Conservation (phyloP, 768 basidiomycete species). For the Podaxis mareebaensis region DNA sequence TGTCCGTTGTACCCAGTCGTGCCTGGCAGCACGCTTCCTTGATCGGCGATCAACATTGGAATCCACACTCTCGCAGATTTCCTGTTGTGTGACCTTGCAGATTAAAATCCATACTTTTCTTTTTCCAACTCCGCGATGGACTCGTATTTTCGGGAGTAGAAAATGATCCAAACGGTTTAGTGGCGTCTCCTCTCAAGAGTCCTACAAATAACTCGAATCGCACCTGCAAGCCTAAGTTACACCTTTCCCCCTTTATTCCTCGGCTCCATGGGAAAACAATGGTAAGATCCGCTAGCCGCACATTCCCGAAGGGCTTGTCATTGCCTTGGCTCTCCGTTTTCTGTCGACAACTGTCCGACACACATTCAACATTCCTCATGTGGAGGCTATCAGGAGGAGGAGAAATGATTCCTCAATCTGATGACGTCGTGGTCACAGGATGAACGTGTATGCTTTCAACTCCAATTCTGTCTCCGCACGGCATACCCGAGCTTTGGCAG, state of each 20-base stretch:
- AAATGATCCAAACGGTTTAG: conserved; percentile 34
- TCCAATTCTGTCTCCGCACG: background rate
- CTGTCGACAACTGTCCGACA: background rate
- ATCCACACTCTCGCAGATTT: conserved; percentile 34
- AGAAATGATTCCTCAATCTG: background rate
- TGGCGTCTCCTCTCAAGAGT: conserved; percentile 29
- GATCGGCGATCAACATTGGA: conserved; percentile 62
- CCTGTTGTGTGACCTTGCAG: conserved; percentile 9
- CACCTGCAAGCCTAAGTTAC: conserved; percentile 20
- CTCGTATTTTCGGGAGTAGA: background rate
- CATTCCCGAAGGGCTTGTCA: conserved; percentile 21
- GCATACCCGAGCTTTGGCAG: background rate
- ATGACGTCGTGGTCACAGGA: background rate
- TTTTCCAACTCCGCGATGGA: conserved; percentile 33
- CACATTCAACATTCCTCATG: background rate
- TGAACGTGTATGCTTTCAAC: background rate
- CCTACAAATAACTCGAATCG: conserved; percentile 25
- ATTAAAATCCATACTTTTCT: conserved; percentile 14
- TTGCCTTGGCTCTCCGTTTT: background rate
- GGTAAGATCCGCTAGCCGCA: conserved; percentile 18
- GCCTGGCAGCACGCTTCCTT: conserved; percentile 44
- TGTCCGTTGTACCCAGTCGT: conserved; percentile 23
- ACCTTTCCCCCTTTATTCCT: conserved; percentile 20
- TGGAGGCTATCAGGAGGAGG: background rate
- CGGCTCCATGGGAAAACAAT: conserved; percentile 23